These are phyloP conservation scores for Polyporus arcularius DNA, from an alignment of 768 basidiomycete genomes.

Conservation along the genomic window DNA sequence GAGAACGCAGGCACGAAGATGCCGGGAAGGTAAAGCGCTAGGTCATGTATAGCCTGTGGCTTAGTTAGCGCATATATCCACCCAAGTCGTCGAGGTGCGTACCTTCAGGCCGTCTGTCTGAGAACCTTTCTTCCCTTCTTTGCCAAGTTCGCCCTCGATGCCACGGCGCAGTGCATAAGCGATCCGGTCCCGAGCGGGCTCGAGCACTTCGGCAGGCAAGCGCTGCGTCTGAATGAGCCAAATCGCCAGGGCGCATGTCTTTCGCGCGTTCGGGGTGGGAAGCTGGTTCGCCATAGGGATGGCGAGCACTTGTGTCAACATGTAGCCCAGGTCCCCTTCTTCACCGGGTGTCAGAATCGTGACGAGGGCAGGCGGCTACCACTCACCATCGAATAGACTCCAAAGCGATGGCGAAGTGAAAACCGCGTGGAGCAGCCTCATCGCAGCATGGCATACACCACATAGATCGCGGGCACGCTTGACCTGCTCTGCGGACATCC, in stretches of 20 bases:
- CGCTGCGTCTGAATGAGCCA: constrained; percentile 74
- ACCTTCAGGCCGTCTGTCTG: constrained; percentile 79
- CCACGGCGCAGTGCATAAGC: constrained; percentile 72
- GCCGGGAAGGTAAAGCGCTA: constrained; percentile 60
- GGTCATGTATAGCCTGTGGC: constrained; percentile 69
- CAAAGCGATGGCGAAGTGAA: constrained; percentile 62
- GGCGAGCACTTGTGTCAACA: constrained; percentile 65
- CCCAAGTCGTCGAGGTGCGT: constrained; percentile 18
- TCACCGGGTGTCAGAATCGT: constrained; percentile 12
- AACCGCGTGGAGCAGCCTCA: constrained; percentile 62
- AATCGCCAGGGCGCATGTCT: constrained; percentile 78
- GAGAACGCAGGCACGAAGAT: constrained; percentile 72
- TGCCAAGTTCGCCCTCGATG: constrained; percentile 81
- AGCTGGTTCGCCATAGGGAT: constrained; percentile 70
- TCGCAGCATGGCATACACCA: constrained; percentile 68
- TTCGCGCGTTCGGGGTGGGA: constrained; percentile 84
- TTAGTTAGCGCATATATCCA: constrained; percentile 8
- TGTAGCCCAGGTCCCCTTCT: constrained; percentile 61
- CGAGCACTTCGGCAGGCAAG: constrained; percentile 60
- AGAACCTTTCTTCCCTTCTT: constrained; percentile 88
- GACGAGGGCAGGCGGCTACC: background rate
- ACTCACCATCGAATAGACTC: constrained; percentile 62
- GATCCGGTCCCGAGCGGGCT: constrained; percentile 66
- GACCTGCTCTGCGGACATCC: constrained; percentile 76
- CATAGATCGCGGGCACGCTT: constrained; percentile 81